Evolutionary conservation across 306 rosid genomes (phyloP), one percentile per base, ranked within the genome.

Genomic region (Delonix regia): DNA sequence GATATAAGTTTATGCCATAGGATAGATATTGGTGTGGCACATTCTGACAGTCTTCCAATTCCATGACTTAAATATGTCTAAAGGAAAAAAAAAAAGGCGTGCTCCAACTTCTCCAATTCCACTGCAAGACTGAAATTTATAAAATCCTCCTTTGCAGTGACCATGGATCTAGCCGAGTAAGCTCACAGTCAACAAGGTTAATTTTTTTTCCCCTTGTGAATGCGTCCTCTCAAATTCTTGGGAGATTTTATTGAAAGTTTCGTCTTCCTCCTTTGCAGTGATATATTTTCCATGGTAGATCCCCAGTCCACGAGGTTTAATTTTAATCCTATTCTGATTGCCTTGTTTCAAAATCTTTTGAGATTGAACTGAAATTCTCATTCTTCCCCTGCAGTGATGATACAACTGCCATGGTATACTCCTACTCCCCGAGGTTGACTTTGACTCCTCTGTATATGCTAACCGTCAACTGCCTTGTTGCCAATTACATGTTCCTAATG

Each of bases 301-400:
- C 81, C 92, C 57, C 83, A 82, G 62, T 78, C 91, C 81, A 48
- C 90, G 51, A 85, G 91, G 85, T 84, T 82, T 67, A 76, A 73
- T 77, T 61, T 12, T 69, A n/a, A 68, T 34, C 49, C 25, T 63
- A 74, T 78, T 87, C 75, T 44, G 7, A 53, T 67, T 79, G 53
- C 76, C 73, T 55, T 82, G 83, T 78, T 81, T 77, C 79, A 84
- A 72, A 51, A 78, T 72, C 82, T 82, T 64, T 12, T 15, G 28
- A 12, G 69, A 39, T 66, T 65, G 42, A 53, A 82, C 88, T 85
- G 76, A 79, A 75, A 75, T 71, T 79, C 70, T 74, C 63, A 33
- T 57, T 66, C 44, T 85, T 82, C 70, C 76, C 71, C 77, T 90
- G 91, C 93, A 87, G 91, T 51, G 93, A 84, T 47, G 91, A 77